phyloP scores from a whole-genome alignment of 495 filamentous ascomycete genomes.

The Neurospora intermedia region DNA sequence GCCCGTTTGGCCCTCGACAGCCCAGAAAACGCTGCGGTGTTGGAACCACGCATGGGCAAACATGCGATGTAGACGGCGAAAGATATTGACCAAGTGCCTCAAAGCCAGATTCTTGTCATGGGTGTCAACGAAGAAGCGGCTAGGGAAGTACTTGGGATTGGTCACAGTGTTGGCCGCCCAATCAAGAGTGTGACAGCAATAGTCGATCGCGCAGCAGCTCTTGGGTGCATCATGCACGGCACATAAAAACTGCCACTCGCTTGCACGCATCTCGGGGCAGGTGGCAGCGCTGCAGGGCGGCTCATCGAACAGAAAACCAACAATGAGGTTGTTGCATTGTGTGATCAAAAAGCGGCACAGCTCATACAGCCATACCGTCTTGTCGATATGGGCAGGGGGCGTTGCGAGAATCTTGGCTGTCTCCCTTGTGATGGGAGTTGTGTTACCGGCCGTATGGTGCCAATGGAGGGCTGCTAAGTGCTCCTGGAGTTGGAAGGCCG shows the following conservation, averaged over 20 bases:
- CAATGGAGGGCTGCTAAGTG: slow-evolving; percentile 88
- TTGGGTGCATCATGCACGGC: slow-evolving; percentile 94
- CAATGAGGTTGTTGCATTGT: slow-evolving; percentile 82
- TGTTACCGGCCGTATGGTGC: slow-evolving; percentile 56
- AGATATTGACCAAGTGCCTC: slow-evolving; percentile 86
- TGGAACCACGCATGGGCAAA: slow-evolving; percentile 99
- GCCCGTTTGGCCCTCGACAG: slow-evolving; percentile 77
- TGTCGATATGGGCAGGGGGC: slow-evolving; percentile 69
- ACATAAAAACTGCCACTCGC: slow-evolving; percentile 98
- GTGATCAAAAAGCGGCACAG: slow-evolving; percentile 89
- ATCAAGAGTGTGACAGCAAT: slow-evolving; percentile 96
- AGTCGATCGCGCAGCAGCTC: slow-evolving; percentile 93
- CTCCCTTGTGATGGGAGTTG: slow-evolving; percentile 58
- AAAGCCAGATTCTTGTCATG: slow-evolving; percentile 56
- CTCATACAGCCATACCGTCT: slow-evolving; percentile 91
- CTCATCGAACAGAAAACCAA: slow-evolving; percentile 81
- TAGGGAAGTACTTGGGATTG: slow-evolving; percentile 84
- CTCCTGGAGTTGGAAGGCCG: slow-evolving; percentile 95
- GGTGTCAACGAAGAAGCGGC: slow-evolving; percentile 58
- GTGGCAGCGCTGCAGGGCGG: slow-evolving; percentile 78
- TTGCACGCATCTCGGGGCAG: slow-evolving; percentile 96
- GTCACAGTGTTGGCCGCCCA: slow-evolving; percentile 90
- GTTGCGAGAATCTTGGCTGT: slow-evolving; percentile 63
- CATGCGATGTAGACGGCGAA: slow-evolving; percentile 86
- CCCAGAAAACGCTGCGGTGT: slow-evolving; percentile 90